Percentiles rank a stretch among this genome's conserved stretches.
These are phyloP conservation scores for Pelagophyceae sp. DNA, from an alignment of 352 stramenopile species.

Conservation along the genomic window DNA sequence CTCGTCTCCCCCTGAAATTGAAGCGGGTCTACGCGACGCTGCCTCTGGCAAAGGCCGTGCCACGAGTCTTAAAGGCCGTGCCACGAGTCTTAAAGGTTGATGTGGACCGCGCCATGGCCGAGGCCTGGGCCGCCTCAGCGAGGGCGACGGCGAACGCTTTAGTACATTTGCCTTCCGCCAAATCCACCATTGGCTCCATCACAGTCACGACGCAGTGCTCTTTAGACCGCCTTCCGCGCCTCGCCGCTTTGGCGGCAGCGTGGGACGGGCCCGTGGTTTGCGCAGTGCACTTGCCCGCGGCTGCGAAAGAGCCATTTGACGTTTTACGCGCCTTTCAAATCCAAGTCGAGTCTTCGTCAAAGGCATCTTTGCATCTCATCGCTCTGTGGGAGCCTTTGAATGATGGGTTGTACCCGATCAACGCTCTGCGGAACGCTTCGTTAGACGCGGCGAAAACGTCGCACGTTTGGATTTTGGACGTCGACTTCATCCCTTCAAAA, in stretches of 20 bases:
- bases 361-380: conserved; percentile 29
- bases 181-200: too few species aligned
- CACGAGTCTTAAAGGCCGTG: too few species aligned
- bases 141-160: too few species aligned
- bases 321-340: background rate
- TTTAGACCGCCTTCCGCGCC: background rate
- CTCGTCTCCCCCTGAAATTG: background rate
- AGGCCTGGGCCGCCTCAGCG: background rate
- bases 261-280: conserved; percentile 9
- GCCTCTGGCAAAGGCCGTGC: too few species aligned
- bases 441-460: conserved; percentile 7
- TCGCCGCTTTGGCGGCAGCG: background rate
- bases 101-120: background rate
- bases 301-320: background rate
- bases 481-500: conserved; percentile 17
- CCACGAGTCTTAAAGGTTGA: background rate
- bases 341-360: conserved; percentile 39
- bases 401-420: conserved; percentile 14
- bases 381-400: background rate
- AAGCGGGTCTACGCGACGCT: too few species aligned
- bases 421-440: conserved; percentile 19
- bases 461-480: conserved; percentile 16
- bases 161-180: too few species aligned
- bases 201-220: conserved; percentile 21
- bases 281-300: conserved; percentile 8